phyloP scores from a whole-genome alignment of 345 rosid genomes.

The Trapa bicornis region DNA sequence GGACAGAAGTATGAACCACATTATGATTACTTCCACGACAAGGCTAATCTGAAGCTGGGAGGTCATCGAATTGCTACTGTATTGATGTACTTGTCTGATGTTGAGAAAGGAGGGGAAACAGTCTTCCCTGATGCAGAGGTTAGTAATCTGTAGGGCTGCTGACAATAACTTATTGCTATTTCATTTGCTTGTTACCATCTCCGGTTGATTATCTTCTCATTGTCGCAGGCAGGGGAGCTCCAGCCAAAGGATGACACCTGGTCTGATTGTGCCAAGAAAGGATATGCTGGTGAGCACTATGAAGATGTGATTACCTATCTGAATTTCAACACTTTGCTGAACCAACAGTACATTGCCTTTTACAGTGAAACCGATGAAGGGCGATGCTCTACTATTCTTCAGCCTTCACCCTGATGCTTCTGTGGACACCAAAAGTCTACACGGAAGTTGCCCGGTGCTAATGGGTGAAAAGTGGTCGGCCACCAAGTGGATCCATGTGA shows the following conservation, averaged over 20 bases:
- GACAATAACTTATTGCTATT: background rate
- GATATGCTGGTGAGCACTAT: slow-evolving; percentile 55
- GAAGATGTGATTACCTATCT: background rate
- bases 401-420: slow-evolving; percentile 72
- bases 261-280: slow-evolving; percentile 77
- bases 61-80: slow-evolving; percentile 92
- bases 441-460: slow-evolving; percentile 83
- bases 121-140: slow-evolving; percentile 71
- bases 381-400: slow-evolving; percentile 90
- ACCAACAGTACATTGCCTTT: background rate
- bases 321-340: background rate
- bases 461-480: slow-evolving; percentile 99
- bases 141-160: slow-evolving; percentile 2
- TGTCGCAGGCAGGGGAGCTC: slow-evolving; percentile 22
- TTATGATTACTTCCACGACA: slow-evolving; percentile 72
- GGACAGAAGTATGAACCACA: slow-evolving; percentile 97
- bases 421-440: slow-evolving; percentile 54
- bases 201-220: background rate
- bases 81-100: slow-evolving; percentile 78
- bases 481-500: slow-evolving; percentile 93
- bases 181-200: background rate
- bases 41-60: slow-evolving; percentile 43
- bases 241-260: slow-evolving; percentile 56
- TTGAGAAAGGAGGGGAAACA: slow-evolving; percentile 82
- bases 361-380: slow-evolving; percentile 88